Evolutionary conservation across 495 filamentous ascomycete species (phyloP), one percentile per base, ranked within the genome.

Genomic region (Durotheca rogersii): DNA sequence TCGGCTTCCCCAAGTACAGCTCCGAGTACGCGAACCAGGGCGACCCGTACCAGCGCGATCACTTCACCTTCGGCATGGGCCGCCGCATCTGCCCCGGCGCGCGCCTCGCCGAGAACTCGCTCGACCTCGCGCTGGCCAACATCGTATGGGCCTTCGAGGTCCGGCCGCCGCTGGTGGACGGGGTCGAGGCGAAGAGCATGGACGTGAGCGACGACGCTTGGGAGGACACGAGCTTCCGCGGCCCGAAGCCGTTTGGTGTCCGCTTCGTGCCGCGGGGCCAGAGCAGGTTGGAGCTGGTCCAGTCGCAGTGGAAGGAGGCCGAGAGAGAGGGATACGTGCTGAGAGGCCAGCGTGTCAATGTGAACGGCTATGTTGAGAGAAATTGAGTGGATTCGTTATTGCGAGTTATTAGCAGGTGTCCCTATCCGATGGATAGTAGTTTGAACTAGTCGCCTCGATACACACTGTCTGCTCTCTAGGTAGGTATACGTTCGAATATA

Each of bases 21-120:
- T 70, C 62, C 21, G 68, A 73, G 17, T 64, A 68, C 20, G 69
- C 71, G 19, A 62, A 56, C 30, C 67, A 55, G 9, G 56, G 66
- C 36, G 77, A 79, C 53, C 73, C 73, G 2, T 74, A 68, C 50
- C 67, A 68, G 4, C 68, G 69, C 2, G 73, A 72, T 14, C 72
- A 73, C 45, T 71, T 71, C 5, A 62, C 58, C 7, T 84, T 80
- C 56, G 77, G 80, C 6, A 73, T 70, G 56, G 76, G 77, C 25
- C 61, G 77, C 0, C 63, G 77, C 6, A 67, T 75, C 40, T 80
- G 77, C 42, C 74, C 76, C 1, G 77, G 76, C 1, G 72, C 74
- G 12, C 67, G 72, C 14, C 58, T 78, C 2, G 77, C 77, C 0
- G 73, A 79, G 37, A 69, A 70, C n/a, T 69, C 62, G 10, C 60